Base-by-base conservation (phyloP, 768 basidiomycete species). In the Mycena olivaceomarginata region DNA sequence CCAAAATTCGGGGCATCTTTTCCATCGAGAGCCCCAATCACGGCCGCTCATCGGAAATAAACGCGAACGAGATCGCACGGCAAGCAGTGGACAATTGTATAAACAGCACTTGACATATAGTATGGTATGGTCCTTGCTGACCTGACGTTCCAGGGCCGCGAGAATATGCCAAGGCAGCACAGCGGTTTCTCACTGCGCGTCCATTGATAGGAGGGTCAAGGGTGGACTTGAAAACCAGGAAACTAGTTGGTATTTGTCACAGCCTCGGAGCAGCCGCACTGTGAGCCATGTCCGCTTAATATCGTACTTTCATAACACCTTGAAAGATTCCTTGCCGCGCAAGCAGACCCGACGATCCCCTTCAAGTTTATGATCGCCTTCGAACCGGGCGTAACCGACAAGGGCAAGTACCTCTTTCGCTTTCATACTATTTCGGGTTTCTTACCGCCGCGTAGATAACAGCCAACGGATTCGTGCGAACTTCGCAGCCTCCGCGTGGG, bases 21-120 rank as follows among this genome's bases (percentile, higher is more conserved):
- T 74, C 73, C 2, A 43, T 74, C n/a, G 73, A 74, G 67, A 62
- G 57, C 40, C 73, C 73, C 56, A 74, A 74, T 37, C 73, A 74
- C 46, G 73, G 73, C 25, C 37, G 45, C 43, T 74, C 73, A 2
- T 43, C 73, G 15, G 20, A 13, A 12, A 22, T 74, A 39, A 74
- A 74, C 13, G 66, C 72, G 10, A 56, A 60, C 13, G 56, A 45
- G 67, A 59, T 74, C 39, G 56, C 66, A 11, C 67, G 62, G 57
- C 56, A 67, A 11, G 20, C 45, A 7, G 16, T 48, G 46, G 15
- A 45, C 18, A 31, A 74, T n/a, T 74, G 72, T 31, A 31, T 74
- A n/a, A 39, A 41, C n/a, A 43, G 18, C 4, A 2, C 48, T 9
- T 46, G 16, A 57, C 56, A 12, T 22, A n/a, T 20, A 5, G 45